Base-by-base conservation (phyloP, 306 rosid species). In the Inga leiocalycina region DNA sequence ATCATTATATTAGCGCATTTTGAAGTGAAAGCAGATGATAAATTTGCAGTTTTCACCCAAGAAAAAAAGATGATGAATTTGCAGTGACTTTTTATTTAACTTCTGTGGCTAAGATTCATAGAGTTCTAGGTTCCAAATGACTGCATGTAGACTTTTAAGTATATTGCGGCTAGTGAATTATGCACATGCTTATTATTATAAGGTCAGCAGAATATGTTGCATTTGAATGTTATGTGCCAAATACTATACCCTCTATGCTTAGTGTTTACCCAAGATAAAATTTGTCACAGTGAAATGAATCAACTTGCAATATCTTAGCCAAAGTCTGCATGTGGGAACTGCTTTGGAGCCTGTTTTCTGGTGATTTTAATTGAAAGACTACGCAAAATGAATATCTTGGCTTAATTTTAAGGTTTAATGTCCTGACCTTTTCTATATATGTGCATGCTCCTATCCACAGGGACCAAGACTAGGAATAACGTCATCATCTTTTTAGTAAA, bases 11-110 rank as follows among this genome's bases (percentile, higher is more conserved):
- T 68, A 49, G 69, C 34, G 34, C 62, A 62, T 82, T 78, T 79
- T 81, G 56, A 68, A 71, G 74, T 27, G 48, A 87, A 66, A 68
- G 86, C 16, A n/a, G 51, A 39, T 24, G 67, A 69, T 80, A 49
- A 71, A 70, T 80, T 48, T 45, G 79, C 74, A 46, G 11, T 57
- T 56, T 56, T 20, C 62, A 56, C 62, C 27, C 62, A 19, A 19
- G 62, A 20, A 8, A 56, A 20, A 19, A 56, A 17, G 51, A 48
- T 24, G 66, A 69, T 80, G 34, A 71, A 69, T 80, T 61, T 45
- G 69, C 74, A 46, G 24, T 34, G 30, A 43, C 15, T 49, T 74
- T 52, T 64, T 19, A 27, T 22, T 61, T 79, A 30, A 41, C 24
- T 22, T 78, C 17, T 51, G n/a, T 27, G 54, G 24, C 19, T 54